These are phyloP conservation scores for Botryobasidium botryosum DNA, from an alignment of 768 basidiomycete genomes.

Conservation along the genomic window DNA sequence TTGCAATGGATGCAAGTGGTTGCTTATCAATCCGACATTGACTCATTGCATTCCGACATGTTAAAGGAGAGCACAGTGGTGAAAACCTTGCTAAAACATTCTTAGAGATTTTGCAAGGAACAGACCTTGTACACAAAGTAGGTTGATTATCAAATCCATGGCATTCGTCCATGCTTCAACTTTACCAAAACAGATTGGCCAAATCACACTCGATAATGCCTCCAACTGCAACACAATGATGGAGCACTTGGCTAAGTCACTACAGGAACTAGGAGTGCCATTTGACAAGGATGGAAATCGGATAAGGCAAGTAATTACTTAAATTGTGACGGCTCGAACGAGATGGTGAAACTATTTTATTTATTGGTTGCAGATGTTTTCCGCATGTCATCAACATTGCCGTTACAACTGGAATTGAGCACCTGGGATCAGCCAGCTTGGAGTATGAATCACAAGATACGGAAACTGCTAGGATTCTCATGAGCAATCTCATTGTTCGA, in stretches of 20 bases:
- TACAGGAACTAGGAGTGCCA: background rate
- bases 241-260: background rate
- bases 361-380: background rate
- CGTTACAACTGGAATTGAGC: background rate
- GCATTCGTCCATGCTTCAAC: background rate
- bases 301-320: background rate
- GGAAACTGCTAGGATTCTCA: background rate
- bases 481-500: background rate
- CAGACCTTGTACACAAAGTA: background rate
- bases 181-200: slow-evolving; percentile 2
- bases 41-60: background rate
- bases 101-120: background rate
- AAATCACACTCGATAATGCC: slow-evolving; percentile 1
- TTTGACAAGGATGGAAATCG: background rate
- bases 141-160: background rate
- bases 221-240: slow-evolving; percentile 2
- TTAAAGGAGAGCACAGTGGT: background rate
- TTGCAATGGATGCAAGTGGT: background rate
- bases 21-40: background rate
- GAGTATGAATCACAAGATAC: background rate
- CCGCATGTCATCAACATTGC: too few species aligned
- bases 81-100: background rate
- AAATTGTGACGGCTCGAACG: too few species aligned
- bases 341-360: background rate
- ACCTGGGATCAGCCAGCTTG: background rate